Base-by-base conservation (phyloP, 768 basidiomycete genomes). In the Strobilomyces dryophilus region DNA sequence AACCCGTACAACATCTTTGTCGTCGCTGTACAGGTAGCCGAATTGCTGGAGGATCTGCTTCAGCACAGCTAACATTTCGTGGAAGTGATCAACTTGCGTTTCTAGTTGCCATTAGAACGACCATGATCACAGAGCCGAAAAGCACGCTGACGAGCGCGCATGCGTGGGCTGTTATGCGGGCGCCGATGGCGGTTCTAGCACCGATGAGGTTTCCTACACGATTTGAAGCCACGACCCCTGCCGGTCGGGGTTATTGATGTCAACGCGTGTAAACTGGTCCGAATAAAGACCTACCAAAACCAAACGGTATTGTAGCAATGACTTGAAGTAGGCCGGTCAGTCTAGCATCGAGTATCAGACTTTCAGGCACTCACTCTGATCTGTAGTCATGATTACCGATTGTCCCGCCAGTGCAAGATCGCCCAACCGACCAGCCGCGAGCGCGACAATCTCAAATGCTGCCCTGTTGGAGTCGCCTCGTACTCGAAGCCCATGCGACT, bases 401-500 rank as follows among this genome's bases (percentile, higher is more conserved):
- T 91, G 89, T 2, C 85, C 87, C 4, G 85, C 86, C 34, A 90
- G 75, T 1, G 85, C 73, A 31, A 86, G 64, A n/a, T 76, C 63
- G 8, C 87, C 88, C 4, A 91, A 73, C 18, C 81, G 76, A 5
- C 87, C 89, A 4, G 89, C 89, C 17, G 85, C 84, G 21, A 91
- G 71, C 5, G 89, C 86, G 11, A 90, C 88, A 36, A 90, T 87
- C 63, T 91, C 89, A 58, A 90, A 91, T 0, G 87, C 85, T 41
- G 84, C 84, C 87, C 87, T 88, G 37, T 53, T 41, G 29, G 5
- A 3, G 43, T 55, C 40, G 40, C 53, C n/a, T 34, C 44, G 8
- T n/a, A 4, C n/a, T 24, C 24, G 11, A 34, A 12, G 6, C 32
- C 14, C 45, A 2, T 4, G 12, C 2, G 18, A 15, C 32, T 29